Conservation (phyloP, 805 yeast genomes). For the Lachancea quebecensis region DNA sequence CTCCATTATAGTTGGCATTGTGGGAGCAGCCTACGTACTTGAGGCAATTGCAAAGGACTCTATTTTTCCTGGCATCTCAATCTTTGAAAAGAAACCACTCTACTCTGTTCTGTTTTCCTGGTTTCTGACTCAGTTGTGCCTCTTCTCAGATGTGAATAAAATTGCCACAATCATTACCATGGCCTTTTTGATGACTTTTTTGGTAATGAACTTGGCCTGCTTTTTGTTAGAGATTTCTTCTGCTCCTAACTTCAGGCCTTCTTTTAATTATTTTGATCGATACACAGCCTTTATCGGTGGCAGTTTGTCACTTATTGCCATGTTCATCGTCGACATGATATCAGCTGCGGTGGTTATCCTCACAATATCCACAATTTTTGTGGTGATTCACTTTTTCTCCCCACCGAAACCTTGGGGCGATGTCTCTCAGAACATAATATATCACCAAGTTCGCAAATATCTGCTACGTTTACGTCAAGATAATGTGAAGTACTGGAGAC, state of each 20-base stretch:
- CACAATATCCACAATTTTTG: slow-evolving; percentile 56
- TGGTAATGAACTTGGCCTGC: slow-evolving; percentile 91
- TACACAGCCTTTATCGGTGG: slow-evolving; percentile 78
- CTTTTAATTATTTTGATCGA: slow-evolving; percentile 79
- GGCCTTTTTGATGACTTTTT: slow-evolving; percentile 95
- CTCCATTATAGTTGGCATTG: slow-evolving; percentile 90
- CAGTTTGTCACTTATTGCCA: slow-evolving; percentile 62
- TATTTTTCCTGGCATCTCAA: slow-evolving; percentile 70
- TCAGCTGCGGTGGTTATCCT: slow-evolving; percentile 75
- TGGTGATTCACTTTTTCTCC: slow-evolving; percentile 79
- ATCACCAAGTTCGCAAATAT: slow-evolving; percentile 94
- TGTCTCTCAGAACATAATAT: slow-evolving; percentile 89
- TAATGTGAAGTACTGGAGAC: slow-evolving; percentile 97
- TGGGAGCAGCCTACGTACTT: slow-evolving; percentile 87
- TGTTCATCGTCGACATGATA: slow-evolving; percentile 90
- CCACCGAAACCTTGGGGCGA: slow-evolving; percentile 99
- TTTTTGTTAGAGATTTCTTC: slow-evolving; percentile 79
- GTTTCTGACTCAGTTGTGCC: slow-evolving; percentile 72
- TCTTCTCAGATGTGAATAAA: slow-evolving; percentile 85
- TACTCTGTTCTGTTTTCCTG: slow-evolving; percentile 70
- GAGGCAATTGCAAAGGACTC: slow-evolving; percentile 88
- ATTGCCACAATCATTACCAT: slow-evolving; percentile 93
- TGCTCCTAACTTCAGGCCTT: slow-evolving; percentile 98
- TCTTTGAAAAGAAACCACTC: slow-evolving; percentile 61
- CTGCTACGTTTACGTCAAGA: slow-evolving; percentile 70